A percentile compares a stretch with the other conserved stretches of the same genome.
Conservation (phyloP, 2,329 filamentous ascomycete species). For the Biscogniauxia marginata region DNA sequence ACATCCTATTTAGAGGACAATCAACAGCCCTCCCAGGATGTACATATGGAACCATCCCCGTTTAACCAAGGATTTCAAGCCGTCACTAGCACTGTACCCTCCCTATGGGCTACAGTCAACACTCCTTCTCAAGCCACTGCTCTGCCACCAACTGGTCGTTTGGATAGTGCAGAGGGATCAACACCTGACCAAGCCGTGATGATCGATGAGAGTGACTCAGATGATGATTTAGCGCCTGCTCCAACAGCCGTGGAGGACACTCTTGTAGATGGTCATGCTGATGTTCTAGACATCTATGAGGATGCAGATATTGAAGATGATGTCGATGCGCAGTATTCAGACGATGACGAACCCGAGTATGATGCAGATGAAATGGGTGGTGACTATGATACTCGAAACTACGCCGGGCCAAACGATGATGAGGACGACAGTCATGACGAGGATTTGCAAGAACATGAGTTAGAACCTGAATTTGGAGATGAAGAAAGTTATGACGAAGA, state of each 20-base stretch:
- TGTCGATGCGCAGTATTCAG: slow-evolving; percentile 26
- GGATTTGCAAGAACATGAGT: slow-evolving; percentile 21
- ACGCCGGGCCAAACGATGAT: slow-evolving; percentile 30
- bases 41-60: slow-evolving; percentile 5
- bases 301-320: slow-evolving; percentile 28
- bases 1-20: slow-evolving; percentile 21
- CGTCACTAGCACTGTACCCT: slow-evolving; percentile 7
- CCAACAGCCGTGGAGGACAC: slow-evolving; percentile 19
- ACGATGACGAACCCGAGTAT: slow-evolving; percentile 32
- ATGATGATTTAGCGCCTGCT: slow-evolving; percentile 19
- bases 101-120: slow-evolving; percentile 30
- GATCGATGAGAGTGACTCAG: slow-evolving; percentile 32
- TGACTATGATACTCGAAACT: slow-evolving; percentile 33
- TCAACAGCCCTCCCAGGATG: slow-evolving; percentile 7
- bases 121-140: slow-evolving; percentile 12
- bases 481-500: slow-evolving; percentile 25
- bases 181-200: slow-evolving; percentile 27
- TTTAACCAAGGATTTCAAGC: slow-evolving; percentile 5
- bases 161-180: slow-evolving; percentile 19
- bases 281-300: slow-evolving; percentile 23
- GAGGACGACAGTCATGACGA: slow-evolving; percentile 34
- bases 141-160: slow-evolving; percentile 12
- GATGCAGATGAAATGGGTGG: slow-evolving; percentile 32
- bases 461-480: slow-evolving; percentile 32
- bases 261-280: slow-evolving; percentile 11